Percentiles rank a stretch among this genome's conserved stretches.
phyloP scores from a whole-genome alignment of 805 yeast genomes.

The Candida sakaeoensis region DNA sequence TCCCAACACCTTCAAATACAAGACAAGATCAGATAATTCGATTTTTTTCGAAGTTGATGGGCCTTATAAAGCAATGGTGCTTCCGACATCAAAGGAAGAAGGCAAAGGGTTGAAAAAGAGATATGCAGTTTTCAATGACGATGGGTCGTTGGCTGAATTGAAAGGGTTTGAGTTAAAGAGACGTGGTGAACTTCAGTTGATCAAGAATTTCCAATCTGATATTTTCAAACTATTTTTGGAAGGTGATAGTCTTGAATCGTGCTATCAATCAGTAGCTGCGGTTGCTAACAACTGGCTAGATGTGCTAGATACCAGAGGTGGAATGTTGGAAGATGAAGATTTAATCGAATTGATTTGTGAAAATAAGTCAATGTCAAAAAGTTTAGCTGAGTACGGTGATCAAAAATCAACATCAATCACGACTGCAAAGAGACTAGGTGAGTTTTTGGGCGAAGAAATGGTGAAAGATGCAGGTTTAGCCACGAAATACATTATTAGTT shows the following conservation, averaged over 20 bases:
- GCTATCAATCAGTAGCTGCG: constrained; percentile 84
- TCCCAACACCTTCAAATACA: constrained; percentile 62
- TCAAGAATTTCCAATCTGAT: constrained; percentile 93
- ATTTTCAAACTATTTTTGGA: constrained; percentile 87
- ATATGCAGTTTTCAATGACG: constrained; percentile 94
- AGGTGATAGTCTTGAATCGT: constrained; percentile 71
- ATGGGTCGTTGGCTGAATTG: constrained; percentile 89
- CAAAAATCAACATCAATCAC: constrained; percentile 95
- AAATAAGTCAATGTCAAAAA: constrained; percentile 90
- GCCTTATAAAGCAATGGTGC: constrained; percentile 94
- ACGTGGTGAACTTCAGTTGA: constrained; percentile 91
- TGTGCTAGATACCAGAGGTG: constrained; percentile 83
- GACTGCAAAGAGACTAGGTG: constrained; percentile 90
- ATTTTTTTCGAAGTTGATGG: constrained; percentile 99
- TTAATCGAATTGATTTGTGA: constrained; percentile 93
- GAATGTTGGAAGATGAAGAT: constrained; percentile 88
- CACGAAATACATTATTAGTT: constrained; percentile 87
- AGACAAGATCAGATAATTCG: constrained; percentile 82
- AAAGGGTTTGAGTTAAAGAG: constrained; percentile 96
- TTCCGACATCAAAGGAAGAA: constrained; percentile 96
- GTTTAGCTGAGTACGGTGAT: constrained; percentile 80
- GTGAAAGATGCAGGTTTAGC: constrained; percentile 95
- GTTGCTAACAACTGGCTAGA: constrained; percentile 97
- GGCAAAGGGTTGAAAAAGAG: constrained; percentile 95
- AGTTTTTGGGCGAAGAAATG: constrained; percentile 93